Percentiles rank a stretch among this genome's conserved stretches.
phyloP scores from a whole-genome alignment of 768 basidiomycete species.

The Tremella mesenterica region DNA sequence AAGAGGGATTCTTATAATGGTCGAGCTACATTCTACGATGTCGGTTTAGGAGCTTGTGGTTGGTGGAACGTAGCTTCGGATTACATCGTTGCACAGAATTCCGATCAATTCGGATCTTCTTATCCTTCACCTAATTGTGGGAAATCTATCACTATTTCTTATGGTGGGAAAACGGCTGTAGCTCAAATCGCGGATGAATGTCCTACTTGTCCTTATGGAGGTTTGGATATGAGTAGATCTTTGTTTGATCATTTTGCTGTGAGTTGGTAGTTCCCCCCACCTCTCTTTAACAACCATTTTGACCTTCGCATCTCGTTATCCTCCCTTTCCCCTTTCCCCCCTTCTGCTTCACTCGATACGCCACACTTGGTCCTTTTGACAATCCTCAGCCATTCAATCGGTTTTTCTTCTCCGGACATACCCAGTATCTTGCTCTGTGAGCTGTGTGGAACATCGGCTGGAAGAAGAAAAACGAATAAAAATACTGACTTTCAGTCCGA shows the following conservation, averaged over 20 bases:
- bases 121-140: slow-evolving; percentile 59
- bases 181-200: slow-evolving; percentile 65
- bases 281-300: not conserved
- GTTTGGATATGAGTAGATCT: slow-evolving; percentile 60
- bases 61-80: slow-evolving; percentile 37
- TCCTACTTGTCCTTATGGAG: slow-evolving; percentile 57
- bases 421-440: too few relatives aligned
- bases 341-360: not conserved
- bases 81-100: slow-evolving; percentile 46
- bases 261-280: not conserved
- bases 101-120: slow-evolving; percentile 50
- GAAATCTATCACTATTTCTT: slow-evolving; percentile 55
- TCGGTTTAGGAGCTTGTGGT: slow-evolving; percentile 50
- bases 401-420: too few relatives aligned
- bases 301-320: too few relatives aligned
- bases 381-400: too few relatives aligned
- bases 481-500: slow-evolving; percentile 9
- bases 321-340: not conserved
- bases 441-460: too few relatives aligned
- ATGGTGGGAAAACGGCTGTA: slow-evolving; percentile 53
- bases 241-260: slow-evolving; percentile 58
- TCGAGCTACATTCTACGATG: slow-evolving; percentile 47
- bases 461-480: too few relatives aligned
- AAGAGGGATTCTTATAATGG: slow-evolving; percentile 6
- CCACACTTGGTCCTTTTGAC: too few relatives aligned